These are phyloP conservation scores for Stellera chamaejasme DNA, from an alignment of 345 rosid species.

Conservation along the genomic window DNA sequence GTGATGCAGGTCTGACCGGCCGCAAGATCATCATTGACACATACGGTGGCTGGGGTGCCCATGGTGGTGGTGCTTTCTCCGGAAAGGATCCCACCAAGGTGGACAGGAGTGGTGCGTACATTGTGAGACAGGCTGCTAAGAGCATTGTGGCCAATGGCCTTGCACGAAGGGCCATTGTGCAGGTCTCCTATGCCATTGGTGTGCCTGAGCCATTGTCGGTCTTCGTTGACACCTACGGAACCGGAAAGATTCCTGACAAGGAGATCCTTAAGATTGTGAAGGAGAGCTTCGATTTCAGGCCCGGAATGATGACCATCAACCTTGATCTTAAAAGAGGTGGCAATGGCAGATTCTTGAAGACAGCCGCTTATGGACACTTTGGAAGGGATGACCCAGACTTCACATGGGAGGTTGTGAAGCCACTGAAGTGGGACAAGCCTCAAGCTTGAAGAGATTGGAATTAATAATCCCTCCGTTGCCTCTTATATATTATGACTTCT, in stretches of 20 bases:
- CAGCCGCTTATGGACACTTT: slow-evolving; percentile 39
- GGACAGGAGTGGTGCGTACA: slow-evolving; percentile 40
- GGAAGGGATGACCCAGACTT: slow-evolving; percentile 39
- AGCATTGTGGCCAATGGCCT: slow-evolving; percentile 34
- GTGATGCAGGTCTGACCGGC: slow-evolving; percentile 40
- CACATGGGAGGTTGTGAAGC: slow-evolving; percentile 47
- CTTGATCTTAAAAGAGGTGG: slow-evolving; percentile 39
- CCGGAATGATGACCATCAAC: slow-evolving; percentile 35
- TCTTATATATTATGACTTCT: too few relatives aligned
- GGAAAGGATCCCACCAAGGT: slow-evolving; percentile 39
- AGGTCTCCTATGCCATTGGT: slow-evolving; percentile 45
- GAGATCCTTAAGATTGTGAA: slow-evolving; percentile 38
- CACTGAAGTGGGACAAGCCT: slow-evolving; percentile 27
- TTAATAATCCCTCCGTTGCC: too few relatives aligned
- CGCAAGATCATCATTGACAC: slow-evolving; percentile 40
- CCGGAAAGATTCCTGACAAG: slow-evolving; percentile 33
- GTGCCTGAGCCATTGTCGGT: slow-evolving; percentile 37
- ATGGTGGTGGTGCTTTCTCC: slow-evolving; percentile 39
- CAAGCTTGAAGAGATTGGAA: slow-evolving; percentile 3
- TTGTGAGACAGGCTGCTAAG: slow-evolving; percentile 40
- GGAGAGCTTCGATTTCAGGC: slow-evolving; percentile 40
- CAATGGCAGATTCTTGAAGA: slow-evolving; percentile 34
- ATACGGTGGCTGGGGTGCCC: slow-evolving; percentile 40
- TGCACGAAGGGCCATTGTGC: slow-evolving; percentile 35
- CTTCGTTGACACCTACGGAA: slow-evolving; percentile 31